Evolutionary conservation across 768 basidiomycete genomes (phyloP), one percentile per base, ranked within the genome.

Genomic region (Phlegmacium glaucopus): DNA sequence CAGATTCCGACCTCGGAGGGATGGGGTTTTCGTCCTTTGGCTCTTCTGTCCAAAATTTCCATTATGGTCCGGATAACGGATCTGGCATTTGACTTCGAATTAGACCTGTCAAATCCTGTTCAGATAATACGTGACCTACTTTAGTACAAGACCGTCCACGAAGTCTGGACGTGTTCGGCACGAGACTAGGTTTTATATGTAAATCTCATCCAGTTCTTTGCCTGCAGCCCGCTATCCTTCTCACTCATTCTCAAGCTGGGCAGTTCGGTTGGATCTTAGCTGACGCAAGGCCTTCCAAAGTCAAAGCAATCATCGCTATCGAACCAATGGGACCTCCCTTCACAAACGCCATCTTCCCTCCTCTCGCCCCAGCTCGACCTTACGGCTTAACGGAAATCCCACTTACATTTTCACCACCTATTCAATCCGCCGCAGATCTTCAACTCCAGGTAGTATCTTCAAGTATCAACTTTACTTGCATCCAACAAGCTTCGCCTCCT

Each of bases 321-420:
- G 78, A 79, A 52, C 78, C 78, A 2, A 66, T 50, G 4, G 78
- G 78, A 2, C 78, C 78, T 32, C 78, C 78, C 1, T 79, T 79
- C 56, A 64, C 65, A 15, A 59, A 66, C 22, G 68, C 65, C 12
- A 52, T 71, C 11, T 67, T 78, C 47, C 67, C 69, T 22, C 68
- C 62, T n/a, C 58, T 67, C 42, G 58, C 54, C 10, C 45, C 66
- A 11, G 66, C 68, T 13, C 74, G 76, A 16, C 61, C 65, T 10
- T 79, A 63, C 53, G 78, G 78, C 17, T 46, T 79, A 41, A 77
- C 76, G 8, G 74, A 77, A 48, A 67, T 73, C 11, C 74, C 76
- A 4, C 58, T 79, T 27, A 51, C 58, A 27, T 80, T 71, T 46
- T 54, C 54, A 12, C 78, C 78, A 25, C 68, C 78, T 0, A 56